Evolutionary conservation across 768 basidiomycete genomes (phyloP), one percentile per base, ranked within the genome.

Genomic region (Pluteus cervinus): DNA sequence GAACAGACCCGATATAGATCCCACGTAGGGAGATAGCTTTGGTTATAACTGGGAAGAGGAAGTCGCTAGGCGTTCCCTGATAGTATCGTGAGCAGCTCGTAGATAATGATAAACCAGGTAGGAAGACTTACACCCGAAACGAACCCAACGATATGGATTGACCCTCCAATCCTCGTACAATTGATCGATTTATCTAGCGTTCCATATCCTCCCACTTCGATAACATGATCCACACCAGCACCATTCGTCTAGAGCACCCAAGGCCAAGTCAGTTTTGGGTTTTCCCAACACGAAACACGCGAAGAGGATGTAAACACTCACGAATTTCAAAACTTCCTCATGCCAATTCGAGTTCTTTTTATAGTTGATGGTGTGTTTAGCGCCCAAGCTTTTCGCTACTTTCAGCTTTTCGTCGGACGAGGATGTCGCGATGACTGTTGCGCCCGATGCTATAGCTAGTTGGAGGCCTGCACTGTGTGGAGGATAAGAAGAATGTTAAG

Each of bases 371-470:
- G 72, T 46, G 37, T 77, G 60, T 10, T 68, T 63, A 9, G 64
- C 69, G 15, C 81, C 78, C 14, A 79, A 66, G 29, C 65, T 65
- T 30, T 61, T 56, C 7, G 68, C 77, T 20, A 70, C 44, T 42
- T 70, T 62, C 11, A 81, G 62, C 47, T 85, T 86, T 32, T 69
- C 65, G 46, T 82, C 77, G 0, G 76, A 77, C 1, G 79, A 81
- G 1, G 80, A 82, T 0, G 81, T 84, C 18, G 68, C 66, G 45
- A 86, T 80, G 40, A 81, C 79, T 1, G 57, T 70, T 2, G 79
- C 80, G 24, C 80, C 81, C 6, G 74, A 65, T 2, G 76, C 73
- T 29, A 77, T 66, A 2, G 81, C 79, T 30, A 85, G 56, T 54
- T 82, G 76, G 3, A 73, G 57, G 3, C 63, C 79, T 46, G 75